Conservation (phyloP, 805 yeast species). For the Candida gorgasii region DNA sequence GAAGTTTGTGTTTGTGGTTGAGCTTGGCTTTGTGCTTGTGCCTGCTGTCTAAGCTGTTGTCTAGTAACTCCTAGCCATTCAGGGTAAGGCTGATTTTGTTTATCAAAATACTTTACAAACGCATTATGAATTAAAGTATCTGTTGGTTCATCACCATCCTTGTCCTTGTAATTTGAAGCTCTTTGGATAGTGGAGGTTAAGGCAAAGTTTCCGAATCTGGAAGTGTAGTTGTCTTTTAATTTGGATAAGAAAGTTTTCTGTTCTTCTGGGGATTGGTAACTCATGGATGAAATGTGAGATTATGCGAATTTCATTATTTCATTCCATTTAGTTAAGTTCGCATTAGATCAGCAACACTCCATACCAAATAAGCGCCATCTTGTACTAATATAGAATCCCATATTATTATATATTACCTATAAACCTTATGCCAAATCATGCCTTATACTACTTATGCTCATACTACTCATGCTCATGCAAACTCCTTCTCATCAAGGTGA, state of each 20-base stretch:
- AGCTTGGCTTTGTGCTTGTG: neutral
- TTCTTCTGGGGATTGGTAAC: slow-evolving; percentile 15
- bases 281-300: slow-evolving; percentile 1
- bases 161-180: slow-evolving; percentile 26
- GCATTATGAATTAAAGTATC: slow-evolving; percentile 47
- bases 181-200: slow-evolving; percentile 23
- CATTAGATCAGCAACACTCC: too few species aligned
- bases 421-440: too few species aligned
- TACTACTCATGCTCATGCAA: too few species aligned
- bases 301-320: neutral
- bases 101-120: slow-evolving; percentile 39
- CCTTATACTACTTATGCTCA: too few species aligned
- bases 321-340: too few species aligned
- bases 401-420: too few species aligned
- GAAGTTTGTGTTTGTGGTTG: neutral
- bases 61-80: slow-evolving; percentile 42
- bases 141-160: slow-evolving; percentile 38
- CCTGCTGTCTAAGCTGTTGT: neutral
- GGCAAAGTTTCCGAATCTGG: slow-evolving; percentile 38
- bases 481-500: too few species aligned
- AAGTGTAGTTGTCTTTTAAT: slow-evolving; percentile 38
- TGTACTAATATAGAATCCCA: too few species aligned
- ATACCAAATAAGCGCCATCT: too few species aligned
- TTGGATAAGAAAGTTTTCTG: slow-evolving; percentile 29
- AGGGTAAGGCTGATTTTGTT: slow-evolving; percentile 35